Evolutionary conservation across 2,329 filamentous ascomycete species (phyloP), one percentile per base, ranked within the genome.

Genomic region (Nothopassalora personata): DNA sequence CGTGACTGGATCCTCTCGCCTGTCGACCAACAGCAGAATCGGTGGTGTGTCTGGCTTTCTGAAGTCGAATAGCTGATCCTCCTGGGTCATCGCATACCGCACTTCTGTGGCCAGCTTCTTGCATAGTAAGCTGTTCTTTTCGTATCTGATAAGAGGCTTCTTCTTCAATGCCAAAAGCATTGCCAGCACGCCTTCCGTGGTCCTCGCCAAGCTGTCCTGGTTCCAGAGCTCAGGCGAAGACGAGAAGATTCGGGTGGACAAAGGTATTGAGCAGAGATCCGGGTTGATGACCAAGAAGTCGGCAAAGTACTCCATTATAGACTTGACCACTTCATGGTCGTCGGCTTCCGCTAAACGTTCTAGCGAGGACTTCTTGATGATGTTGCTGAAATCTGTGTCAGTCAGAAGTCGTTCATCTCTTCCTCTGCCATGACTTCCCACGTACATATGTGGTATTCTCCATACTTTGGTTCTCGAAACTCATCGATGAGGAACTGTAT

Each of bases 31-130:
- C 34, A 99, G 81, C 13, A 99, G 80, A 67, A 99, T 92, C 0
- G 95, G 94, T 8, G 93, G 90, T 0, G 94, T 99, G 73, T 99
- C 94, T 54, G 92, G 88, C 73, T 91, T 92, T 64, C 93, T 85
- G 73, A 99, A 99, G 73, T 97, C 92, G 75, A 99, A 99, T 9
- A 99, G 79, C 69, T 96, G 91, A 62, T 97, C 91, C 74, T 99
- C 95, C 72, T 97, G 94, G 0, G 90, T 93, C 70, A 97, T 91
- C 66, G 90, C 85, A 74, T 97, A 97, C 58, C 91, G 86, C 34
- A 97, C 85, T 75, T 99, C 94, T 0, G 89, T 91, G 3, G 93
- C 94, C 34, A 99, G 79, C 76, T 97, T 99, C 76, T 94, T 96
- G 1, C 93, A 87, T 64, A 97, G 74, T 33, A 91, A 76, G 70